Percentiles rank a stretch among this genome's conserved stretches.
phyloP scores from a whole-genome alignment of 345 rosid genomes.

The Hibiscus syriacus region DNA sequence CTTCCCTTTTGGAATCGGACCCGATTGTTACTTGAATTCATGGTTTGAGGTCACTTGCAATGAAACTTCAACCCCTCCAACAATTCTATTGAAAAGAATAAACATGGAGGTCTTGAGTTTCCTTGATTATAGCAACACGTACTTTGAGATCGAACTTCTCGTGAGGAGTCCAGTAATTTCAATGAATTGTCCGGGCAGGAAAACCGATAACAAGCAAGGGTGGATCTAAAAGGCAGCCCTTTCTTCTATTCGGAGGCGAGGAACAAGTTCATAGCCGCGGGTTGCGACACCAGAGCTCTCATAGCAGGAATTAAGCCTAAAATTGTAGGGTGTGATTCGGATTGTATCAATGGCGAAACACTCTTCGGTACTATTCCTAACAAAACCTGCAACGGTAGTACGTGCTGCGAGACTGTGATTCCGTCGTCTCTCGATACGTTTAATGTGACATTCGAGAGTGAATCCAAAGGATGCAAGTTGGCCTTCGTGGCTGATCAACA shows the following conservation, averaged over 20 bases:
- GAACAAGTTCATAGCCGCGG: neutral
- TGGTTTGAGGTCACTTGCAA: too few species aligned
- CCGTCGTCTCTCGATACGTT: neutral
- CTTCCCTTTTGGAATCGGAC: neutral
- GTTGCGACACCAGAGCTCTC: neutral
- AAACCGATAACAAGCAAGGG: neutral
- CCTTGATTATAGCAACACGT: too few species aligned
- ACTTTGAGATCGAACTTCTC: neutral
- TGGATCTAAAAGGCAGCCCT: neutral
- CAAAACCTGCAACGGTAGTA: neutral
- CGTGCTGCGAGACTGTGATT: neutral
- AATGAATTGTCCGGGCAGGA: neutral
- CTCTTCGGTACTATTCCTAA: neutral
- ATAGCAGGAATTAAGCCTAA: neutral
- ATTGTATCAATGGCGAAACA: neutral
- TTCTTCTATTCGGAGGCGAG: neutral
- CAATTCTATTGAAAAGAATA: neutral
- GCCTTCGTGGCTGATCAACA: neutral
- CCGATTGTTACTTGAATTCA: neutral
- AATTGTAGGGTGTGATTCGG: neutral
- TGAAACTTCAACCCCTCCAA: neutral
- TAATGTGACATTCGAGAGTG: neutral
- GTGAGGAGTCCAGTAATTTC: neutral
- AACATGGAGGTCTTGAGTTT: neutral
- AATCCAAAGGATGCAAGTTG: neutral